phyloP scores from a whole-genome alignment of 768 basidiomycete species.

The Tulasnella sp. region DNA sequence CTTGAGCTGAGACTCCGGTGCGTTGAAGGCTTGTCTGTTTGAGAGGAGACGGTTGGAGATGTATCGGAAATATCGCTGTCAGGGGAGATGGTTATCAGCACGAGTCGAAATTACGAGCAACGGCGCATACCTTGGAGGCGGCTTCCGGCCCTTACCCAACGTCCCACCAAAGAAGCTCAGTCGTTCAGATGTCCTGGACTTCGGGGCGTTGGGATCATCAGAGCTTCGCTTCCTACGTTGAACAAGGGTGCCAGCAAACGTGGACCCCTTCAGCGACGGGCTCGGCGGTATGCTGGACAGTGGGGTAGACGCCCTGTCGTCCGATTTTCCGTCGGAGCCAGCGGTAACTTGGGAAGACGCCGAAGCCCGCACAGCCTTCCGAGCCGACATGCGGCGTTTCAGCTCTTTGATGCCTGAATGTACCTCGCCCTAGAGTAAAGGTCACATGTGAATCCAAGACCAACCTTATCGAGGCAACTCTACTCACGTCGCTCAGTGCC shows the following conservation, averaged over 20 bases:
- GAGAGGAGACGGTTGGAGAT: constrained; percentile 5
- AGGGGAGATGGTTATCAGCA: background rate
- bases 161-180: constrained; percentile 71
- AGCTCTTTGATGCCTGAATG: background rate
- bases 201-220: background rate
- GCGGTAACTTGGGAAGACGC: background rate
- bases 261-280: constrained; percentile 13
- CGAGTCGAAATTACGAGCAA: constrained; percentile 22
- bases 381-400: constrained; percentile 2
- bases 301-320: constrained; percentile 3
- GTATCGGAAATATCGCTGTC: constrained; percentile 8
- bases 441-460: background rate
- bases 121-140: constrained; percentile 60
- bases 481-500: constrained; percentile 55
- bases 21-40: background rate
- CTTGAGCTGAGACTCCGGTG: constrained; percentile 5
- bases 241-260: background rate
- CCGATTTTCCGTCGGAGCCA: constrained; percentile 3
- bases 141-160: constrained; percentile 62
- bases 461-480: background rate
- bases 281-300: constrained; percentile 16
- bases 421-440: background rate
- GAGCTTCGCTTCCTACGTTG: constrained; percentile 6
- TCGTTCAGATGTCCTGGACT: constrained; percentile 24
- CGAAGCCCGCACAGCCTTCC: constrained; percentile 6